These are phyloP conservation scores for Wallacemonas sp. DNA, from an alignment of 208 protist genomes.

Conservation along the genomic window DNA sequence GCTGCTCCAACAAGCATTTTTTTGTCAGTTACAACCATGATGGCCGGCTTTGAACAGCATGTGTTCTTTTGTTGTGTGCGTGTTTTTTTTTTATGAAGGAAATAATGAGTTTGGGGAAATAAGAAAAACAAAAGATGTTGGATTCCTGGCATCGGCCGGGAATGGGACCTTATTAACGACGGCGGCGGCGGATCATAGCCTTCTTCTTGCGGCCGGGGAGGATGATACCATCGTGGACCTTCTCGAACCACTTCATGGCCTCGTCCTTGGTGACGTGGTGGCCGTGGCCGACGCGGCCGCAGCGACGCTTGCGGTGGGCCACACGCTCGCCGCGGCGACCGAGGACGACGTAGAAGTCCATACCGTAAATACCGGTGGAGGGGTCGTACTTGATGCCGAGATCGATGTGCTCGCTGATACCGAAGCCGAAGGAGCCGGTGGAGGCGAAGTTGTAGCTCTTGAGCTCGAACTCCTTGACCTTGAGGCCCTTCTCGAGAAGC, in stretches of 20 bases:
- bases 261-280: constrained; percentile 98
- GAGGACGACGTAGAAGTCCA: constrained; percentile 99
- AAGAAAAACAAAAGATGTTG: no score
- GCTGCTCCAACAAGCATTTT: no score
- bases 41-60: no score
- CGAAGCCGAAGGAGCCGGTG: constrained; percentile 99
- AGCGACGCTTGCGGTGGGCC: constrained; percentile 85
- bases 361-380: constrained; percentile 98
- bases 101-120: no score
- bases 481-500: constrained; percentile 98
- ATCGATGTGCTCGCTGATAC: constrained; percentile 99
- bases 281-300: constrained; percentile 84
- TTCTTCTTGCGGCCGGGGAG: constrained; percentile 95
- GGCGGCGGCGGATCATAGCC: constrained; percentile 98
- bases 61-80: no score
- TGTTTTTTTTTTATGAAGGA: no score
- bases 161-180: no score
- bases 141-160: no score
- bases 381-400: constrained; percentile 99
- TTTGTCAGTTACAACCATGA: no score
- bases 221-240: constrained; percentile 98
- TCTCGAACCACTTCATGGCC: constrained; percentile 99
- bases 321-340: constrained; percentile 97
- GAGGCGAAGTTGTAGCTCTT: constrained; percentile 95
- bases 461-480: constrained; percentile 99